A percentile compares a stretch with the other conserved stretches of the same genome.
These are phyloP conservation scores for Umbilicaria muhlenbergii DNA, from an alignment of 495 filamentous ascomycete genomes.

Conservation along the genomic window DNA sequence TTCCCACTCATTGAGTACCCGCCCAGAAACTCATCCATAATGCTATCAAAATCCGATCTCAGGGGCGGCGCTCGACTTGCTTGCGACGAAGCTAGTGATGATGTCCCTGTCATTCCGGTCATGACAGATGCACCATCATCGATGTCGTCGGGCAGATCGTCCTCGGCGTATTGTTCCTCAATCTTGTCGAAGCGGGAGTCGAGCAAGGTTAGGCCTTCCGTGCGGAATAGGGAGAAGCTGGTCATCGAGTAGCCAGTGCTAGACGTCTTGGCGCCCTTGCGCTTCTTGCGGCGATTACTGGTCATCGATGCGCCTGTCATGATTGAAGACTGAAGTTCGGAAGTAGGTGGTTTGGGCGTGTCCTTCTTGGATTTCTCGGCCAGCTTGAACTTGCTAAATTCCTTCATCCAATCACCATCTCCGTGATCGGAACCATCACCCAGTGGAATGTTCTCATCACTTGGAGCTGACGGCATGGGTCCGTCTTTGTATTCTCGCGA, in stretches of 20 bases:
- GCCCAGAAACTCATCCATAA: conserved; percentile 88
- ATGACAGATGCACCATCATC: conserved; percentile 36
- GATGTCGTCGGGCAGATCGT: conserved; percentile 47
- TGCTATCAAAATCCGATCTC: conserved; percentile 61
- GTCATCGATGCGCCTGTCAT: conserved; percentile 63
- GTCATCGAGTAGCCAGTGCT: conserved; percentile 94
- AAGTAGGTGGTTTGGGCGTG: conserved; percentile 43
- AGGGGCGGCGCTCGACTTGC: conserved; percentile 32
- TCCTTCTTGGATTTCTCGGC: conserved; percentile 31
- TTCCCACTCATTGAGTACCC: conserved; percentile 62
- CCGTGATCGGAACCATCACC: conserved; percentile 16
- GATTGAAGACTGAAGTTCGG: conserved; percentile 58
- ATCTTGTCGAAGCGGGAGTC: conserved; percentile 87
- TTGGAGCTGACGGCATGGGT: neutral
- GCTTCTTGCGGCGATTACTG: conserved; percentile 64
- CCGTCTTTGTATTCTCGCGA: conserved; percentile 16
- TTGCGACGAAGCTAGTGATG: conserved; percentile 25
- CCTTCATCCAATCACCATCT: conserved; percentile 67
- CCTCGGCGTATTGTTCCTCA: conserved; percentile 67
- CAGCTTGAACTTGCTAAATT: conserved; percentile 38
- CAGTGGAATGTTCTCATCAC: conserved; percentile 12
- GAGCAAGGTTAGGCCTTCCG: conserved; percentile 71
- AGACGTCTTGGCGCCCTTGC: conserved; percentile 78
- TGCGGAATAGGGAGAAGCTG: conserved; percentile 73
- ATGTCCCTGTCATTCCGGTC: conserved; percentile 32